Percentiles rank a stretch among this genome's conserved stretches.
Evolutionary conservation across 1,139 yeast species (phyloP).

Genomic region (Suhomyces anneliseae): DNA sequence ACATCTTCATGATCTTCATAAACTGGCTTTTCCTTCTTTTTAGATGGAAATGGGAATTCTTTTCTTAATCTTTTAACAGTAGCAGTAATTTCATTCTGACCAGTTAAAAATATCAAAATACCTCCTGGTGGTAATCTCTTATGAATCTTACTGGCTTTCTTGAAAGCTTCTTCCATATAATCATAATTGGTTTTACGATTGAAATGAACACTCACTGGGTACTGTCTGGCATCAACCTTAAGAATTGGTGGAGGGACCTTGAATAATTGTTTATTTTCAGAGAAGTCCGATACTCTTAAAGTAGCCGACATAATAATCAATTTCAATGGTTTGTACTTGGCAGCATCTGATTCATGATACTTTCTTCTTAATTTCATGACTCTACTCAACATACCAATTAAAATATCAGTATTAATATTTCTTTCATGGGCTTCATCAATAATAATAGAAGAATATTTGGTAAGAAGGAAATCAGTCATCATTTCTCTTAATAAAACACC

Average conservation of each 20-base stretch:
- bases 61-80: slow-evolving; percentile 68
- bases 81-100: slow-evolving; percentile 84
- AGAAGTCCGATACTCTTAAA: slow-evolving; percentile 85
- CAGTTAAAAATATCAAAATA: slow-evolving; percentile 86
- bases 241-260: slow-evolving; percentile 83
- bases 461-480: slow-evolving; percentile 79
- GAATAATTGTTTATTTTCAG: slow-evolving; percentile 75
- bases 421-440: slow-evolving; percentile 99
- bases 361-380: slow-evolving; percentile 74
- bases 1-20: slow-evolving; percentile 29
- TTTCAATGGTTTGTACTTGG: slow-evolving; percentile 58
- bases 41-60: slow-evolving; percentile 63
- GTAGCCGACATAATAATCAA: slow-evolving; percentile 93
- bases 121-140: slow-evolving; percentile 90
- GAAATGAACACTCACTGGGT: slow-evolving; percentile 91
- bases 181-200: slow-evolving; percentile 74
- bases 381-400: slow-evolving; percentile 92
- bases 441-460: slow-evolving; percentile 79
- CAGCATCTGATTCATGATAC: slow-evolving; percentile 48
- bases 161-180: slow-evolving; percentile 84
- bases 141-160: slow-evolving; percentile 86
- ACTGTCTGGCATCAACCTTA: slow-evolving; percentile 92
- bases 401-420: slow-evolving; percentile 90
- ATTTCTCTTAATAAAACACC: slow-evolving; percentile 93
- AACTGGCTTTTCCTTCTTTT: slow-evolving; percentile 13